Percentiles rank a stretch among this genome's conserved stretches.
These are phyloP conservation scores for Penicillium sp. DNA, from an alignment of 2,329 filamentous ascomycete species.

Conservation along the genomic window DNA sequence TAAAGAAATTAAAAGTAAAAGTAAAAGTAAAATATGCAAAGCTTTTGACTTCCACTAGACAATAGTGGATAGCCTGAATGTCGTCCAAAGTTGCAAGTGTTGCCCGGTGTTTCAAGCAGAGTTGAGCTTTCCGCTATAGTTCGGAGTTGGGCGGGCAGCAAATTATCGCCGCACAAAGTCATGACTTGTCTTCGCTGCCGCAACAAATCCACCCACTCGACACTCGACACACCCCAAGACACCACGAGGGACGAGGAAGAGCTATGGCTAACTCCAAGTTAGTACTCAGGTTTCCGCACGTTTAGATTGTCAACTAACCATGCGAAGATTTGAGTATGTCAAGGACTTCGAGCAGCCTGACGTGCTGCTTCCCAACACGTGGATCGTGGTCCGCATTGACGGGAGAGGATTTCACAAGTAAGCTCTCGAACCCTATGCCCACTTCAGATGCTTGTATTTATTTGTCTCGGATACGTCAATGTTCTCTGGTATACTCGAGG, in stretches of 20 bases:
- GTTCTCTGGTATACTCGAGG: not conserved
- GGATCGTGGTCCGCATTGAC: conserved; percentile 93
- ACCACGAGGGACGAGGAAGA: not conserved
- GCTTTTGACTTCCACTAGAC: not conserved
- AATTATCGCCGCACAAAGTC: conserved; percentile 27
- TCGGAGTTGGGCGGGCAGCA: conserved; percentile 22
- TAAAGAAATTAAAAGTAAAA: not conserved
- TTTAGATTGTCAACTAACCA: conserved; percentile 12
- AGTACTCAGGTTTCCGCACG: not conserved
- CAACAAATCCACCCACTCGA: conserved; percentile 9
- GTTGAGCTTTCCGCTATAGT: conserved; percentile 7
- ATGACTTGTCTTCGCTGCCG: conserved; percentile 16
- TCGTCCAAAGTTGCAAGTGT: not conserved
- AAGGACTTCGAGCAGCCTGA: conserved; percentile 85
- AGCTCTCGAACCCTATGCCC: conserved; percentile 24
- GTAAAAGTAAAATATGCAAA: too few relatives aligned
- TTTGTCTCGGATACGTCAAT: too few relatives aligned
- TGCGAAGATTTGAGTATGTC: conserved; percentile 85
- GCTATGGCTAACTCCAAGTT: conserved; percentile 48
- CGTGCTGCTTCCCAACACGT: conserved; percentile 81
- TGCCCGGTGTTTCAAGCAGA: not conserved
- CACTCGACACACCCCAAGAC: conserved; percentile 10
- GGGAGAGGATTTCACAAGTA: conserved; percentile 95
- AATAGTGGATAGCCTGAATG: not conserved
- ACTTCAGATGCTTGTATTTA: not conserved